These are phyloP conservation scores for Hymenoscyphus linearis DNA, from an alignment of 2,329 filamentous ascomycete species.

Conservation along the genomic window DNA sequence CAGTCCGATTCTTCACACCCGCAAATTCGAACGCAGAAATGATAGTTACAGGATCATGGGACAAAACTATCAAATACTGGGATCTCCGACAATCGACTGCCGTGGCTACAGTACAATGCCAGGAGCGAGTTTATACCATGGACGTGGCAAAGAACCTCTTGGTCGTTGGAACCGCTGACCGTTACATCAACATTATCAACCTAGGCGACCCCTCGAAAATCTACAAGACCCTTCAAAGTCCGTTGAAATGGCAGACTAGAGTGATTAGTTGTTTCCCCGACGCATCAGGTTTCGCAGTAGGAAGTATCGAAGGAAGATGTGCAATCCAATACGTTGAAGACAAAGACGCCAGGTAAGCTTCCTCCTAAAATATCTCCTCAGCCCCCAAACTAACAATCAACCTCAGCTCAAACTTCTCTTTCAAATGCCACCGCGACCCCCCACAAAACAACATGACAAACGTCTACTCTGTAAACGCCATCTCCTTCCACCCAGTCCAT, in stretches of 20 bases:
- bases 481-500: conserved; percentile 93
- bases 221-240: conserved; percentile 94
- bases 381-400: conserved; percentile 10
- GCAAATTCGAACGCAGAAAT: conserved; percentile 61
- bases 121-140: conserved; percentile 85
- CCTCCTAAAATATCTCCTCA: background rate
- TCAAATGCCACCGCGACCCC: conserved; percentile 94
- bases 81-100: conserved; percentile 65
- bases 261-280: conserved; percentile 94
- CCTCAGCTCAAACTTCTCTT: conserved; percentile 83
- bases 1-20: conserved; percentile 71
- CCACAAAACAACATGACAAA: conserved; percentile 72
- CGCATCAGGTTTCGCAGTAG: conserved; percentile 86
- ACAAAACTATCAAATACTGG: conserved; percentile 89
- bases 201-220: conserved; percentile 82
- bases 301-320: conserved; percentile 93
- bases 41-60: conserved; percentile 88
- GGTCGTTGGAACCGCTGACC: conserved; percentile 87
- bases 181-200: conserved; percentile 94
- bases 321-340: conserved; percentile 98
- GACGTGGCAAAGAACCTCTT: conserved; percentile 84
- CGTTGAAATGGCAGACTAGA: conserved; percentile 96
- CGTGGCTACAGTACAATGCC: conserved; percentile 59
- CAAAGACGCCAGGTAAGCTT: conserved; percentile 67
- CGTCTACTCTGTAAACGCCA: conserved; percentile 93